These are phyloP conservation scores for Aphanomyces stellatus DNA, from an alignment of 352 stramenopile species.

Conservation along the genomic window DNA sequence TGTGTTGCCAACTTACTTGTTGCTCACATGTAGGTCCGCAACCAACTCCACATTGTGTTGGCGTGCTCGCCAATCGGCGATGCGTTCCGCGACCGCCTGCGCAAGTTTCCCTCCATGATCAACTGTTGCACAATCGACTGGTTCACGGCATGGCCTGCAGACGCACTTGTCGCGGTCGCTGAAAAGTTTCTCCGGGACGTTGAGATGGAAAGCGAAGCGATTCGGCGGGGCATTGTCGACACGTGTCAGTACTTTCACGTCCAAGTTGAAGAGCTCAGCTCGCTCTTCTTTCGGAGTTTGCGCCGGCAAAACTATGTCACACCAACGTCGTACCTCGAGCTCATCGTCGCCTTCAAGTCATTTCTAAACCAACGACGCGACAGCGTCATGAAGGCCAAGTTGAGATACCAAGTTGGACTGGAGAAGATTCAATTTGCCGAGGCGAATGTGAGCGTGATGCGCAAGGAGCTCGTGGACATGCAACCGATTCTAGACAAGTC, in stretches of 20 bases:
- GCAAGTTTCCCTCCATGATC: slow-evolving; percentile 94
- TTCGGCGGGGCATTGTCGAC: slow-evolving; percentile 78
- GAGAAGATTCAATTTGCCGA: slow-evolving; percentile 92
- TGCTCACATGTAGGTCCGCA: slow-evolving; percentile 33
- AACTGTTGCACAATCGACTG: slow-evolving; percentile 98
- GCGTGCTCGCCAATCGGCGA: slow-evolving; percentile 92
- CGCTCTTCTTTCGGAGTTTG: slow-evolving; percentile 72
- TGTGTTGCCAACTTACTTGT: not conserved
- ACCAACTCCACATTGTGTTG: slow-evolving; percentile 91
- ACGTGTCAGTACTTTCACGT: slow-evolving; percentile 92
- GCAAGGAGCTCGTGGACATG: slow-evolving; percentile 89
- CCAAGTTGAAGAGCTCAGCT: slow-evolving; percentile 78
- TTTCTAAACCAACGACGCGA: slow-evolving; percentile 77
- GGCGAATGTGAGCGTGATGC: slow-evolving; percentile 90
- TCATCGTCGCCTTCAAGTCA: slow-evolving; percentile 91
- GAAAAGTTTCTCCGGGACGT: slow-evolving; percentile 89
- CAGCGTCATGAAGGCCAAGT: slow-evolving; percentile 70
- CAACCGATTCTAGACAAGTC: slow-evolving; percentile 89
- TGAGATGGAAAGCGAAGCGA: slow-evolving; percentile 69
- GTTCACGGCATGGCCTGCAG: slow-evolving; percentile 92
- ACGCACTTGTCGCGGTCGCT: slow-evolving; percentile 89
- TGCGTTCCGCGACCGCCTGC: slow-evolving; percentile 88
- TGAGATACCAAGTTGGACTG: slow-evolving; percentile 86
- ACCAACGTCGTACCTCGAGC: slow-evolving; percentile 91
- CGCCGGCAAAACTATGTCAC: slow-evolving; percentile 93